phyloP scores from a whole-genome alignment of 371 early-diverging fungal genomes.

The Amoeboaphelidium occidentale region DNA sequence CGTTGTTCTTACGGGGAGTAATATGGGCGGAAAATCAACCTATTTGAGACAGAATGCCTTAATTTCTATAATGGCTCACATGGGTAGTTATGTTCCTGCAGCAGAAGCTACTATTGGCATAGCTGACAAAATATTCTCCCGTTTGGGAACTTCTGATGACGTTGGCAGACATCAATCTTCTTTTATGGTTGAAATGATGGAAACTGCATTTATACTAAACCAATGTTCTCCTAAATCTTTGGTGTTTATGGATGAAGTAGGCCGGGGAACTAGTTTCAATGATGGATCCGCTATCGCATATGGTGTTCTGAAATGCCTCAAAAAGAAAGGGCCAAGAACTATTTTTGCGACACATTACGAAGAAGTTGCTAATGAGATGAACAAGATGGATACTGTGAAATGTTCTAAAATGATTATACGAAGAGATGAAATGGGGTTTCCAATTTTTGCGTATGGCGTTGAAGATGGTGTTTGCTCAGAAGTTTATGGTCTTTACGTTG shows the following conservation, averaged over 20 bases:
- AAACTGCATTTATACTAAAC: conserved; percentile 11
- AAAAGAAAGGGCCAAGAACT: background rate
- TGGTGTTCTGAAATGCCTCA: conserved; percentile 8
- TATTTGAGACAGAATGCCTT: conserved; percentile 29
- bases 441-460: too few relatives aligned
- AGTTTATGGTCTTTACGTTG: too few relatives aligned
- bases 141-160: conserved; percentile 21
- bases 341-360: background rate
- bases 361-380: too few relatives aligned
- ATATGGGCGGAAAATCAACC: conserved; percentile 1
- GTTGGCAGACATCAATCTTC: conserved; percentile 9
- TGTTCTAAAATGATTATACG: too few relatives aligned
- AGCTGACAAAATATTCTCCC: conserved; percentile 64
- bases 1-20: background rate
- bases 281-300: conserved; percentile 15
- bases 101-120: conserved; percentile 50
- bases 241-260: conserved; percentile 20
- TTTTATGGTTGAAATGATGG: conserved; percentile 20
- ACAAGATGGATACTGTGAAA: too few relatives aligned
- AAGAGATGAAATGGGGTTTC: too few relatives aligned
- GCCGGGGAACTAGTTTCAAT: conserved; percentile 16
- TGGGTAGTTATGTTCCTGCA: conserved; percentile 84
- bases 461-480: too few relatives aligned
- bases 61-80: conserved; percentile 71
- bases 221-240: conserved; percentile 9